Conservation (phyloP, 495 filamentous ascomycete species). For the Hamigera avellanea region DNA sequence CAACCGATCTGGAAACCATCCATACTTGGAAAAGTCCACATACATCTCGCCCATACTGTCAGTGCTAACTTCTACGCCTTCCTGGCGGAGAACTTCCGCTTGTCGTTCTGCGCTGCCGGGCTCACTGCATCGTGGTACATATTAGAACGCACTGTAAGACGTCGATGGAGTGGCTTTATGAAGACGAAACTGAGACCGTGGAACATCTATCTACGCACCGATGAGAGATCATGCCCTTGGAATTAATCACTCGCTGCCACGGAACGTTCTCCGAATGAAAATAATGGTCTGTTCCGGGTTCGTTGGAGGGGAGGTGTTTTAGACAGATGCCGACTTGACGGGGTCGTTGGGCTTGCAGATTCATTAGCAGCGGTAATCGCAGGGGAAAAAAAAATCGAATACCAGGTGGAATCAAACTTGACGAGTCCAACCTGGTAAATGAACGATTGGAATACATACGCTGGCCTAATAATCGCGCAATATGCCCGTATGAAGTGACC, state of each 20-base stretch:
- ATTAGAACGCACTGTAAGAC: too few species aligned
- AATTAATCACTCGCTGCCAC: conserved; percentile 88
- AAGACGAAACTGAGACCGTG: too few species aligned
- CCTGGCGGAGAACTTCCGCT: conserved; percentile 49
- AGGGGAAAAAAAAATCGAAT: too few species aligned
- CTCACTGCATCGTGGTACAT: conserved; percentile 33
- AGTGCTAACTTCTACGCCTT: conserved; percentile 56
- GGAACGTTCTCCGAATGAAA: conserved; percentile 74
- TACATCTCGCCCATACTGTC: conserved; percentile 58
- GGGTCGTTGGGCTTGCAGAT: conserved; percentile 46
- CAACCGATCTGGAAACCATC: conserved; percentile 59
- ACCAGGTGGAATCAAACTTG: not conserved
- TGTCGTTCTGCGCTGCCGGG: conserved; percentile 58
- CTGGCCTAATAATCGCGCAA: conserved; percentile 66
- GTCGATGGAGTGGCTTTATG: too few species aligned
- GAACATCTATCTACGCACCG: conserved; percentile 40
- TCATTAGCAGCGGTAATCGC: not conserved
- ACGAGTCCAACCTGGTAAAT: too few species aligned
- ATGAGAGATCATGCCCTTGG: conserved; percentile 74
- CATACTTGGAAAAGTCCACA: conserved; percentile 54
- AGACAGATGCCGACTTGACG: conserved; percentile 83
- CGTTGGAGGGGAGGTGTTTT: conserved; percentile 59
- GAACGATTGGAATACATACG: conserved; percentile 40
- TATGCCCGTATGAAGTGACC: conserved; percentile 85
- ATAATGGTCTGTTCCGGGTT: conserved; percentile 22